phyloP scores from a whole-genome alignment of 148 eudicot species.

The Linanthus parryae region DNA sequence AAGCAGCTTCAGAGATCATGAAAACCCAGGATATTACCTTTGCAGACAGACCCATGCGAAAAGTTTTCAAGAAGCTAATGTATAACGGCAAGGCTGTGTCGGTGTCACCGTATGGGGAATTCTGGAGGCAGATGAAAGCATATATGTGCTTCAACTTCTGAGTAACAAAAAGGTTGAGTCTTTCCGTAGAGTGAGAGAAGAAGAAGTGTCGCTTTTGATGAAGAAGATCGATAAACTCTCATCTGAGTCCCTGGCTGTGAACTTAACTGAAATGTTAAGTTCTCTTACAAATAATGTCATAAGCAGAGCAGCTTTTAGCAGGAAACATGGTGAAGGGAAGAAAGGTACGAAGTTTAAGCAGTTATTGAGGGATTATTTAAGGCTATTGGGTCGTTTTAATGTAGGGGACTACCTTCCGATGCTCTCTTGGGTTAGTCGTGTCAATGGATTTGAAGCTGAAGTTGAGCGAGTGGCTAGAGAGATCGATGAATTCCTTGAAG shows the following conservation, averaged over 20 bases:
- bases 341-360: neutral
- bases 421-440: neutral
- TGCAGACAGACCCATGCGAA: neutral
- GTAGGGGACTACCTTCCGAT: neutral
- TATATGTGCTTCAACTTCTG: neutral
- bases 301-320: neutral
- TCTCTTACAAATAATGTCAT: neutral
- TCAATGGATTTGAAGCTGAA: neutral
- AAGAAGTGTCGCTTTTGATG: conserved; percentile 31
- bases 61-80: neutral
- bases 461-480: conserved; percentile 3
- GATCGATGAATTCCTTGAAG: neutral
- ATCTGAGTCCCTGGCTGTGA: no score
- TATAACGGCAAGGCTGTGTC: neutral
- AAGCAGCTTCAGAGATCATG: conserved; percentile 2
- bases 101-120: neutral
- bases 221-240: conserved; percentile 21
- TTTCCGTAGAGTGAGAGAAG: conserved; percentile 25
- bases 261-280: neutral
- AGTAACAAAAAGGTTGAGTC: conserved; percentile 30
- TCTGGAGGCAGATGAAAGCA: neutral
- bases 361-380: neutral
- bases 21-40: neutral
- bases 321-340: neutral
- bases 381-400: neutral